A percentile compares a stretch with the other conserved stretches of the same genome.
These are phyloP conservation scores for Aspergillus pseudotamarii DNA, from an alignment of 2,329 filamentous ascomycete genomes.

Conservation along the genomic window DNA sequence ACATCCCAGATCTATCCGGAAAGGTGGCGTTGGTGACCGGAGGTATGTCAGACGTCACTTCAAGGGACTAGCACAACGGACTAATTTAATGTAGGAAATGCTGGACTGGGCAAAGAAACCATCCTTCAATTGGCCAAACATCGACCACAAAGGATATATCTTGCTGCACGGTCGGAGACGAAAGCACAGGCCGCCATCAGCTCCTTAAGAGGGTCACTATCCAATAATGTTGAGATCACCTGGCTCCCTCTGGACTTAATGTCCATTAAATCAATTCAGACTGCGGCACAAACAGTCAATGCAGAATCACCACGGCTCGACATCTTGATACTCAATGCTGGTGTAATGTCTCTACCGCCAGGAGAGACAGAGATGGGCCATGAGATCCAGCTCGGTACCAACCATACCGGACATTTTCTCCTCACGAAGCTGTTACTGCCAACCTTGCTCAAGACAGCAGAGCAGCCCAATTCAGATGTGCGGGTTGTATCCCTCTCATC, in stretches of 20 bases:
- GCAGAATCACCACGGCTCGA: slow-evolving; percentile 28
- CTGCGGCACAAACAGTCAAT: background rate
- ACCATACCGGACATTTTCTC: slow-evolving; percentile 43
- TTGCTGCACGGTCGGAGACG: slow-evolving; percentile 37
- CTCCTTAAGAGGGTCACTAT: slow-evolving; percentile 18
- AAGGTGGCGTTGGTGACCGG: slow-evolving; percentile 42
- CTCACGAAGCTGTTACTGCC: slow-evolving; percentile 40
- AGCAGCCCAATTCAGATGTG: slow-evolving; percentile 28
- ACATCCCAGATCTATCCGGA: slow-evolving; percentile 36
- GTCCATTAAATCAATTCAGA: slow-evolving; percentile 35
- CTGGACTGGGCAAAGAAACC: slow-evolving; percentile 52
- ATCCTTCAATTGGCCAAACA: slow-evolving; percentile 47
- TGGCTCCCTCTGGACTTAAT: slow-evolving; percentile 45
- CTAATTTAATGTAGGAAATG: slow-evolving; percentile 36
- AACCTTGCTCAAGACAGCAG: slow-evolving; percentile 28
- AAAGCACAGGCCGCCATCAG: slow-evolving; percentile 27
- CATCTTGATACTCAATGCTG: slow-evolving; percentile 45
- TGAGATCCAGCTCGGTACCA: slow-evolving; percentile 44
- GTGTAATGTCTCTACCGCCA: slow-evolving; percentile 44
- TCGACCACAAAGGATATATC: slow-evolving; percentile 41
- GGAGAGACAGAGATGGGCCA: slow-evolving; percentile 39
- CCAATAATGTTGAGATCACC: slow-evolving; percentile 21
- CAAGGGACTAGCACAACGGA: background rate
- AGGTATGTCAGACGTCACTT: slow-evolving; percentile 22
- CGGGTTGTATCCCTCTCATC: slow-evolving; percentile 35